Conservation (phyloP, 2,329 filamentous ascomycete genomes). For the Penicillium decumbens region DNA sequence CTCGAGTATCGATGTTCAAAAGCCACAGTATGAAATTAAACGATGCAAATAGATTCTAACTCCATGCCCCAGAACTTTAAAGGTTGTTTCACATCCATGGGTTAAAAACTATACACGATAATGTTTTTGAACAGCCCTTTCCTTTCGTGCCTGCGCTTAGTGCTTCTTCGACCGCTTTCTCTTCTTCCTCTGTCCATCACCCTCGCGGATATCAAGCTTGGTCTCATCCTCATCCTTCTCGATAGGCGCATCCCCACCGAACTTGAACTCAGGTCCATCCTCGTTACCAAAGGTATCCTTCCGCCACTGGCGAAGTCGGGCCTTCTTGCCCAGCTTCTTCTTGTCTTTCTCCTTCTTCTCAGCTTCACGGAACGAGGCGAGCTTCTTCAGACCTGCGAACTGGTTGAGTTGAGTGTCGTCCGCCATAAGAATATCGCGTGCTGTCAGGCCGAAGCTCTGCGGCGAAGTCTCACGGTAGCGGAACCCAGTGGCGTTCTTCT, state of each 20-base stretch:
- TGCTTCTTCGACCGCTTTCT: conserved; percentile 46
- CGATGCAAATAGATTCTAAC: conserved; percentile 2
- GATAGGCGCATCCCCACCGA: conserved; percentile 24
- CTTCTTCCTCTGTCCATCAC: conserved; percentile 39
- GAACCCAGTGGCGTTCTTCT: conserved; percentile 58
- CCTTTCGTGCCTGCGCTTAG: conserved; percentile 18
- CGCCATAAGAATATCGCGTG: conserved; percentile 86
- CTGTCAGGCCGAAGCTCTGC: conserved; percentile 79
- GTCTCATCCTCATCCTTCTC: conserved; percentile 24
- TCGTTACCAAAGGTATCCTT: conserved; percentile 62
- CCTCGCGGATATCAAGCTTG: conserved; percentile 43
- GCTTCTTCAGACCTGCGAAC: conserved; percentile 90
- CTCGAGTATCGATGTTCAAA: background rate
- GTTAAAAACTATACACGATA: conserved; percentile 4
- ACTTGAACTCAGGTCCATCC: conserved; percentile 44
- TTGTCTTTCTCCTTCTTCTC: conserved; percentile 87
- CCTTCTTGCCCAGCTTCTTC: conserved; percentile 89
- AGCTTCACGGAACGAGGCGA: conserved; percentile 79
- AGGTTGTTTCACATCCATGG: background rate
- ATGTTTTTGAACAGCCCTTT: background rate
- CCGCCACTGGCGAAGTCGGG: conserved; percentile 80
- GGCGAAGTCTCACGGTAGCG: conserved; percentile 93
- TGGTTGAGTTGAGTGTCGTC: conserved; percentile 81
- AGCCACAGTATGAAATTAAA: background rate
- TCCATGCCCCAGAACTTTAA: conserved; percentile 6